These are phyloP conservation scores for Picochlorum costavermella DNA, from an alignment of 139 green algal species.

Conservation along the genomic window DNA sequence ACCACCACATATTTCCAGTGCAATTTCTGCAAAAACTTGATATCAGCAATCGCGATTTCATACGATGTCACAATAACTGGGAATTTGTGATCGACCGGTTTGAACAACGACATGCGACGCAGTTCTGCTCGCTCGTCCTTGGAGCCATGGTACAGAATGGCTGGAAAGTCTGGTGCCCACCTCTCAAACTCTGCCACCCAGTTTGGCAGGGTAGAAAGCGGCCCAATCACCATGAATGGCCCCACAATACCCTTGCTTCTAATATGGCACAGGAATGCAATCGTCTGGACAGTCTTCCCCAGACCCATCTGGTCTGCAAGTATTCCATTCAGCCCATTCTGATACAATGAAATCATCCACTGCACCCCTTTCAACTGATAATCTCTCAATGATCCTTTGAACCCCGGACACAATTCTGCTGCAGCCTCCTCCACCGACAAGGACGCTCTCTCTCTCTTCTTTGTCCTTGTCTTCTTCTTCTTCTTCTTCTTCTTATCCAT, in stretches of 20 bases:
- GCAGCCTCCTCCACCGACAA: neutral
- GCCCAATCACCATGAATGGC: conserved; percentile 80
- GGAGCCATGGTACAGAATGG: conserved; percentile 89
- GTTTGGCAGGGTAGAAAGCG: conserved; percentile 88
- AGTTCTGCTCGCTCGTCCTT: conserved; percentile 60
- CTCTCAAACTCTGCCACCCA: conserved; percentile 89
- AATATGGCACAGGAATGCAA: conserved; percentile 87
- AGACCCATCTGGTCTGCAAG: conserved; percentile 95
- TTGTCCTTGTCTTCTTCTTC: conserved; percentile 18
- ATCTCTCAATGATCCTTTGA: conserved; percentile 65
- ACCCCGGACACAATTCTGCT: conserved; percentile 63
- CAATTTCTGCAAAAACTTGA: conserved; percentile 65
- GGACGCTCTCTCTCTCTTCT: conserved; percentile 4
- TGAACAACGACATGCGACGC: conserved; percentile 24
- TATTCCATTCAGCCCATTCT: conserved; percentile 93
- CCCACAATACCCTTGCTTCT: conserved; percentile 56
- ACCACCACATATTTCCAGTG: conserved; percentile 85
- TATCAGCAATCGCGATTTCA: conserved; percentile 88
- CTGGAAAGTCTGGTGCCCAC: conserved; percentile 69
- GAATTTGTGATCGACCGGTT: conserved; percentile 42
- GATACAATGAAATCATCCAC: conserved; percentile 83
- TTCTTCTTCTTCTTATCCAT: conserved; percentile 17
- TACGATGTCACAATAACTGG: conserved; percentile 89
- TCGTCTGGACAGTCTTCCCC: conserved; percentile 95
- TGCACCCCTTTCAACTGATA: conserved; percentile 88